These are phyloP conservation scores for Rhizopus microsporus DNA, from an alignment of 371 early-diverging fungal species.

Conservation along the genomic window DNA sequence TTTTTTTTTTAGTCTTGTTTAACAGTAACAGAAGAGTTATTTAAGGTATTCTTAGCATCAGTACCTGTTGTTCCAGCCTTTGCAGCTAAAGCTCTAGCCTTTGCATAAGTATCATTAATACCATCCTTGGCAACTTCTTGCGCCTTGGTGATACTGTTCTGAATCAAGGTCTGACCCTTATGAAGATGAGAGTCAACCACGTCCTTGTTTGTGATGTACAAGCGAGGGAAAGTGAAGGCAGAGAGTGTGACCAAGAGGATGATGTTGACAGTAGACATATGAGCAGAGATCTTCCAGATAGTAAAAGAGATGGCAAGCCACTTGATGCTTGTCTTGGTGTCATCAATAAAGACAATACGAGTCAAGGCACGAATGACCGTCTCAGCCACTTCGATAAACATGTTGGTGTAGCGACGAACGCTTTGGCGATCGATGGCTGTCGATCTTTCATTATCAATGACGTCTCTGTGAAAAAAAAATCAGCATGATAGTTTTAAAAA, in stretches of 20 bases:
- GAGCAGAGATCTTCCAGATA: conserved; percentile 44
- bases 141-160: conserved; percentile 17
- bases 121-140: conserved; percentile 23
- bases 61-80: conserved; percentile 34
- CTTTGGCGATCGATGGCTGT: conserved; percentile 27
- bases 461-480: conserved; percentile 14
- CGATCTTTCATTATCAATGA: conserved; percentile 27
- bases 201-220: conserved; percentile 44
- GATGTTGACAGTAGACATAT: conserved; percentile 36
- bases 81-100: conserved; percentile 27
- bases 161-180: conserved; percentile 36
- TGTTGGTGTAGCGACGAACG: conserved; percentile 33
- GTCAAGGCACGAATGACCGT: conserved; percentile 37
- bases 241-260: conserved; percentile 28
- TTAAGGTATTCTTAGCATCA: conserved; percentile 36
- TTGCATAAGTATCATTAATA: conserved; percentile 23
- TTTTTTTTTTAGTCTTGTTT: conserved; percentile 25
- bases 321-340: conserved; percentile 38
- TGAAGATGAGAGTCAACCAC: conserved; percentile 43
- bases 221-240: conserved; percentile 41
- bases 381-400: conserved; percentile 37
- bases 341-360: conserved; percentile 46
- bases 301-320: conserved; percentile 41
- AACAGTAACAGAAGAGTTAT: conserved; percentile 17
- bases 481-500: not conserved